A percentile compares a stretch with the other conserved stretches of the same genome.
Conservation (phyloP, 2,329 filamentous ascomycete genomes). For the Chrysosporium keratinophilum region DNA sequence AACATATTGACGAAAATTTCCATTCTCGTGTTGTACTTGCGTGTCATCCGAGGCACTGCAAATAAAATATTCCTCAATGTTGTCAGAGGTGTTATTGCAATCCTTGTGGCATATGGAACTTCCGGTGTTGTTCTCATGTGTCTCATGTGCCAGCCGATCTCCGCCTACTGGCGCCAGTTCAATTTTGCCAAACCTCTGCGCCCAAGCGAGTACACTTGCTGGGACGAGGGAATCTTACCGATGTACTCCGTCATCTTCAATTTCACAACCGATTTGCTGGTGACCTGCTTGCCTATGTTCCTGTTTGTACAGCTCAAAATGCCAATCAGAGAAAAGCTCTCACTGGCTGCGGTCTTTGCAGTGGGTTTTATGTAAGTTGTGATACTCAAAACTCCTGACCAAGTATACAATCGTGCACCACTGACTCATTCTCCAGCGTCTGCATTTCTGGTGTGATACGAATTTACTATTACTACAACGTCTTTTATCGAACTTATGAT, state of each 20-base stretch:
- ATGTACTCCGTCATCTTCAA: constrained; percentile 8
- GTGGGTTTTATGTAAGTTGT: constrained; percentile 10
- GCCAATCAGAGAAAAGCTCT: constrained; percentile 10
- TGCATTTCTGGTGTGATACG: constrained; percentile 11
- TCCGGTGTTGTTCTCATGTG: constrained; percentile 2
- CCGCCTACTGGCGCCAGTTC: constrained; percentile 11
- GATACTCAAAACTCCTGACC: background rate
- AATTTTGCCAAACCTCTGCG: background rate
- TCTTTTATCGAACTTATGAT: constrained; percentile 11
- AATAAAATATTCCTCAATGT: constrained; percentile 10
- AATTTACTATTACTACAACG: constrained; percentile 1
- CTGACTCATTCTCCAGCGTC: background rate
- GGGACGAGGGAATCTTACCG: constrained; percentile 8
- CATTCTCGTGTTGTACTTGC: constrained; percentile 11
- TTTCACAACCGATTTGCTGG: constrained; percentile 7
- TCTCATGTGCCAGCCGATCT: constrained; percentile 7
- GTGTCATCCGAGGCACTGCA: constrained; percentile 10
- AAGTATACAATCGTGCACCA: background rate
- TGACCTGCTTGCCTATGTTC: constrained; percentile 9
- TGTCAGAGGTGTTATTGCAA: constrained; percentile 2
- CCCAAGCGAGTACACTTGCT: constrained; percentile 4
- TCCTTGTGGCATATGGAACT: constrained; percentile 6
- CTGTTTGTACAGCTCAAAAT: constrained; percentile 12
- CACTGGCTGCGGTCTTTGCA: constrained; percentile 6
- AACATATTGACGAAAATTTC: constrained; percentile 10